Evolutionary conservation across 2,329 filamentous ascomycete genomes (phyloP).

Genomic region (Raffaelea deltoideospora): DNA sequence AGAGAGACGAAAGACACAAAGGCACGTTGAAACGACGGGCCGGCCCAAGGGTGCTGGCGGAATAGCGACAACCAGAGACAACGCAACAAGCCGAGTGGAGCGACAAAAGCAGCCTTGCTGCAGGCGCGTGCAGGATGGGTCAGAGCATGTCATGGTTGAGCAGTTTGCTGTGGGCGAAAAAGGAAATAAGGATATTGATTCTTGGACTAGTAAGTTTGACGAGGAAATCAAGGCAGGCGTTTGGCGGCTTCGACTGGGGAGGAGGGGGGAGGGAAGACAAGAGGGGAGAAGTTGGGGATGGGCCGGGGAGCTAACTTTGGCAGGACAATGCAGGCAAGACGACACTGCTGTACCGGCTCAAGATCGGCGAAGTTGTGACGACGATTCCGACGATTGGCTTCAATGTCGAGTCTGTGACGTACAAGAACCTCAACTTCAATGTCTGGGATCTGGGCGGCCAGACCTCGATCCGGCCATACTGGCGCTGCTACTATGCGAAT

Average conservation of each 20-base stretch:
- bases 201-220: slow-evolving; percentile 57
- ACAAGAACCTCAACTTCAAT: slow-evolving; percentile 97
- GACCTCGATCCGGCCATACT: slow-evolving; percentile 97
- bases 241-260: neutral
- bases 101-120: too few species aligned
- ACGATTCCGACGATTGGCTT: slow-evolving; percentile 99
- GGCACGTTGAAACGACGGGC: too few species aligned
- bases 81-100: too few species aligned
- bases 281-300: too few species aligned
- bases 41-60: too few species aligned
- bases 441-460: slow-evolving; percentile 98
- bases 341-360: slow-evolving; percentile 86
- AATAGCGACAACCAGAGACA: too few species aligned
- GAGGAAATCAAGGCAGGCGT: neutral
- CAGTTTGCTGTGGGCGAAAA: slow-evolving; percentile 72
- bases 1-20: too few species aligned
- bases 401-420: slow-evolving; percentile 97
- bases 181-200: slow-evolving; percentile 94
- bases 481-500: slow-evolving; percentile 98
- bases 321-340: slow-evolving; percentile 98
- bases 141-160: slow-evolving; percentile 55
- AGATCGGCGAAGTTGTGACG: slow-evolving; percentile 98
- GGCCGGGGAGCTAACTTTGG: neutral
- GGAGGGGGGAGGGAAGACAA: neutral
- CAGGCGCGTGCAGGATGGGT: slow-evolving; percentile 52